phyloP scores from a whole-genome alignment of 305 asterid species.

The Euphrasia arctica region DNA sequence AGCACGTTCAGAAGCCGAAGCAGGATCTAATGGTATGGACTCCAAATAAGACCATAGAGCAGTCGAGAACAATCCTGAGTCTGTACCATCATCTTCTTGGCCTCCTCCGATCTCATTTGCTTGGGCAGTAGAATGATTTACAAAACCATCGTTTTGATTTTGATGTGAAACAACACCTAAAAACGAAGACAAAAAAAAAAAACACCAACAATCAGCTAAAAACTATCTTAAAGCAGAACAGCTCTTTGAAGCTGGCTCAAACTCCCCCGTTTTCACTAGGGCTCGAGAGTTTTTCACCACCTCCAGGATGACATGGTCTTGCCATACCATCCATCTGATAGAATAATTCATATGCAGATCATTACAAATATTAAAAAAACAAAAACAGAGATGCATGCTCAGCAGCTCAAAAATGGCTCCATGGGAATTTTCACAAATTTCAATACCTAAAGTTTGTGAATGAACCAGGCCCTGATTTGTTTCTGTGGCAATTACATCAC shows the following conservation, averaged over 20 bases:
- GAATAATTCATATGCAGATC: neutral
- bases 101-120: conserved; percentile 35
- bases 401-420: conserved; percentile 33
- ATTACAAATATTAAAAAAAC: conserved; percentile 12
- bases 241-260: conserved; percentile 86
- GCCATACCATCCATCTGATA: conserved; percentile 73
- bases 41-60: conserved; percentile 86
- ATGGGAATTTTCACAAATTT: conserved; percentile 31
- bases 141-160: conserved; percentile 35
- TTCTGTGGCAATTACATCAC: conserved; percentile 33
- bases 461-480: conserved; percentile 34
- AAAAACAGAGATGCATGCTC: conserved; percentile 23
- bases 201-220: conserved; percentile 43
- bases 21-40: conserved; percentile 95
- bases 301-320: conserved; percentile 52
- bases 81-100: conserved; percentile 38
- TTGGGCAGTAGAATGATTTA: conserved; percentile 37
- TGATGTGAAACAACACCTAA: conserved; percentile 49
- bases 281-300: conserved; percentile 63
- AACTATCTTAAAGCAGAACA: conserved; percentile 28
- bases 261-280: conserved; percentile 92
- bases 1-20: conserved; percentile 85
- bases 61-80: conserved; percentile 76
- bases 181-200: conserved; percentile 26
- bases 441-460: conserved; percentile 68